Evolutionary conservation across 1,139 yeast species (phyloP), one percentile per base, ranked within the genome.

Genomic region (Komagataea norvegica): DNA sequence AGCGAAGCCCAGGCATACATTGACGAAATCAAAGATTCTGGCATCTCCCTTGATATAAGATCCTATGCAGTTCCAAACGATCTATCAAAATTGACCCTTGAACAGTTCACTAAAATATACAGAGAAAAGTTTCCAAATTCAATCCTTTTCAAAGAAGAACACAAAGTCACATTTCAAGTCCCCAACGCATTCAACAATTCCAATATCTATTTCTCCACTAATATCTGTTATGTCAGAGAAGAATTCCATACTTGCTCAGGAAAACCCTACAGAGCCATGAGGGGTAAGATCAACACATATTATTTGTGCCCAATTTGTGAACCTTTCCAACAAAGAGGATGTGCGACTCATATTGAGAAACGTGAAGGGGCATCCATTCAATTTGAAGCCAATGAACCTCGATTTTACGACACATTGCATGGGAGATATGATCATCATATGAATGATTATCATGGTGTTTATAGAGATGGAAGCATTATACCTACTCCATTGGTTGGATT

Each of bases 251-350:
- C 33, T 6, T 36, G 25, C 5, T 25, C 36, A 5, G 33, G 36
- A 8, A 19, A n/a, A 10, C 22, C n/a, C 5, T 36, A 31, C n/a
- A n/a, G n/a, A n/a, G n/a, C n/a, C 5, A 10, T 14, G 10, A 16
- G 11, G 11, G 18, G 13, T 8, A 38, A 38, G 18, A 24, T 13
- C 3, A 34, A 38, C 25, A 38, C 41, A 6, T 38, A 38, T 19
- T 19, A 22, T 6, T 10, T 38, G 15, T 38, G 38, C 18, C 41
- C 41, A 8, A 21, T 34, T 8, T 38, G 41, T 21, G 30, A 30
- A 5, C 38, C 38, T 1, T 38, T 38, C 18, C 25, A 15, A 4
- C 3, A 17, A 6, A 29, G 16, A 15, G 15, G 3, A 11, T 5
- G 17, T 4, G 14, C 10, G 10, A n/a, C 25, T 7, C 32, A 25